A percentile compares a stretch with the other conserved stretches of the same genome.
phyloP scores from a whole-genome alignment of 805 yeast genomes.

The Lachancea waltii region DNA sequence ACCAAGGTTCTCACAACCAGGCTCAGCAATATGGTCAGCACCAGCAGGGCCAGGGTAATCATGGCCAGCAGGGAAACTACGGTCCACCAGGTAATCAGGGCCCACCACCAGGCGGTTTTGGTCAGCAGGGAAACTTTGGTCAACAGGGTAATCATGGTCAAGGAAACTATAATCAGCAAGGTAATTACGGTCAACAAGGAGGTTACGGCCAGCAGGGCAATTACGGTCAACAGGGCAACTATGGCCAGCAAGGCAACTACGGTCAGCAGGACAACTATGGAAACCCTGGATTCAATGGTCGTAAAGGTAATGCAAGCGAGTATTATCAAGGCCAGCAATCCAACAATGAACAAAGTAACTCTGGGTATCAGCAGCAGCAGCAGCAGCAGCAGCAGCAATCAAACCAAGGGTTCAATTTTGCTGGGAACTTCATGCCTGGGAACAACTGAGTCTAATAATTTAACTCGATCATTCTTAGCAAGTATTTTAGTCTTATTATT shows the following conservation, averaged over 20 bases:
- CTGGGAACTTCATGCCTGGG: slow-evolving; percentile 7
- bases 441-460: neutral
- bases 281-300: neutral
- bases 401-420: slow-evolving; percentile 7
- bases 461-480: too few species aligned
- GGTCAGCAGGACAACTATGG: neutral
- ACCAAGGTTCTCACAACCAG: neutral
- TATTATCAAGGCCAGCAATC: neutral
- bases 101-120: slow-evolving; percentile 2
- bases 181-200: neutral
- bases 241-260: neutral
- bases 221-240: slow-evolving; percentile 1
- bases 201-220: neutral
- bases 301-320: neutral
- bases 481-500: too few species aligned
- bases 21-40: slow-evolving; percentile 1
- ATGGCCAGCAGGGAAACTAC: slow-evolving; percentile 2
- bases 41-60: slow-evolving; percentile 1
- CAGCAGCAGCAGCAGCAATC: neutral
- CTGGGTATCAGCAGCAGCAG: neutral
- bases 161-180: neutral
- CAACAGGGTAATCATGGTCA: neutral
- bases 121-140: neutral
- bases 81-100: neutral
- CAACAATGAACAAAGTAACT: slow-evolving; percentile 1